Conservation (phyloP, 2,329 filamentous ascomycete species). For the Clonostachys sp. region DNA sequence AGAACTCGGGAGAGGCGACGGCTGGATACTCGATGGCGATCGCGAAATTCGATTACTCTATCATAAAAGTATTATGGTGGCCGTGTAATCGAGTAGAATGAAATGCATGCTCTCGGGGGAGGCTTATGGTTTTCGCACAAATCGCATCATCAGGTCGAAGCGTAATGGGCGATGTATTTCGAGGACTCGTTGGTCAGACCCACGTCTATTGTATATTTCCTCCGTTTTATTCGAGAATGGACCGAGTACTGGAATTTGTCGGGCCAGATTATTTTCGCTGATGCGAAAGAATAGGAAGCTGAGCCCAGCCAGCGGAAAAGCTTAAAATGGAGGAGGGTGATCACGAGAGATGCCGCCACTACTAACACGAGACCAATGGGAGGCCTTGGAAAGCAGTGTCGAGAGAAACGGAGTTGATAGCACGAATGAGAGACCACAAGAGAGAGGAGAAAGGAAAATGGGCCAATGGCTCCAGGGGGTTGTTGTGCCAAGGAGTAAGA, state of each 20-base stretch:
- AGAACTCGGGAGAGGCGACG: slow-evolving; percentile 2
- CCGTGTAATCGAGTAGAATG: background rate
- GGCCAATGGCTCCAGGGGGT: no score
- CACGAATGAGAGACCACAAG: background rate
- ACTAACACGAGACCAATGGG: background rate
- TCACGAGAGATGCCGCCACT: no score
- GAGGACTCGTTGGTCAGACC: no score
- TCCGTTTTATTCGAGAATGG: background rate
- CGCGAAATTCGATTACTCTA: background rate
- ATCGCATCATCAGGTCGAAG: background rate
- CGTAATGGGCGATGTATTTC: background rate
- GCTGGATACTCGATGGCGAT: slow-evolving; percentile 1
- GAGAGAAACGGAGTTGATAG: background rate
- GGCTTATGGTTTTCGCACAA: background rate
- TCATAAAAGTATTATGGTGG: no score
- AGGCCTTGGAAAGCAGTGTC: background rate
- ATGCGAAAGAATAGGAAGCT: background rate
- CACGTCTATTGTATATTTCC: no score
- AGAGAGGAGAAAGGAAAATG: background rate
- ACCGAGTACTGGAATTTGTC: background rate
- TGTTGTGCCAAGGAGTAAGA: no score
- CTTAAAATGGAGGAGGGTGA: background rate
- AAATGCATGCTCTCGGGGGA: background rate
- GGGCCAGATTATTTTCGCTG: background rate
- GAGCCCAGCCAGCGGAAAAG: background rate